Percentiles rank a stretch among this genome's conserved stretches.
phyloP scores from a whole-genome alignment of 2,329 filamentous ascomycete species.

The Karstenula rhodostoma region DNA sequence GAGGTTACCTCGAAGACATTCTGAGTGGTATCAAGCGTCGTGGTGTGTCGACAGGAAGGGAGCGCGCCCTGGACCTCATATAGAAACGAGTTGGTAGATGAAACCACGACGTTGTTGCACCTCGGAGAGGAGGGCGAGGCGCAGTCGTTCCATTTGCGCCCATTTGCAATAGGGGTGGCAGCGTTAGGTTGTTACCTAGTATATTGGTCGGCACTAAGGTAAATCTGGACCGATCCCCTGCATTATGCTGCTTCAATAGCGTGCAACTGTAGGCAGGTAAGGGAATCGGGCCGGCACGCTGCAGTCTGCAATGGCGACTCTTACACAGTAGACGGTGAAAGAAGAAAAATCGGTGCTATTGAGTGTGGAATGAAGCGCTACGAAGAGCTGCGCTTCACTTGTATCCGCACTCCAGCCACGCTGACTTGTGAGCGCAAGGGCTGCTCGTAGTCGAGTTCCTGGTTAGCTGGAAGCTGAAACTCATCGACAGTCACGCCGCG shows the following conservation, averaged over 20 bases:
- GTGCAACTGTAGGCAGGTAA: constrained; percentile 3
- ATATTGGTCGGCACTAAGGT: constrained; percentile 11
- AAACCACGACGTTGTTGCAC: constrained; percentile 7
- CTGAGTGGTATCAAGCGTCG: not conserved
- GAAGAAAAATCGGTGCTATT: not conserved
- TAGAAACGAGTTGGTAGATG: not conserved
- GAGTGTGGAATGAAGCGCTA: not conserved
- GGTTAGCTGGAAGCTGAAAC: constrained; percentile 1
- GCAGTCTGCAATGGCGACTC: not conserved
- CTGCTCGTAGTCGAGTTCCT: not conserved
- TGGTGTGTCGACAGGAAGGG: not conserved
- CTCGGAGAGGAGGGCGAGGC: constrained; percentile 9
- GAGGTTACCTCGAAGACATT: constrained; percentile 12
- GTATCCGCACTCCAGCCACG: not conserved
- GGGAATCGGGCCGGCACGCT: constrained; percentile 1
- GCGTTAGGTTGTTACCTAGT: constrained; percentile 1
- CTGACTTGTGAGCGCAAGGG: not conserved
- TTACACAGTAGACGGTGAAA: no score
- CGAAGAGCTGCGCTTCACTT: not conserved
- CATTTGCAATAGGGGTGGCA: constrained; percentile 12
- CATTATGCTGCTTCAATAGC: constrained; percentile 12
- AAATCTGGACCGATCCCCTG: constrained; percentile 15
- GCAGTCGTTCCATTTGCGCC: constrained; percentile 13
- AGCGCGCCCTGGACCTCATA: constrained; percentile 12
- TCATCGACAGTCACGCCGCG: not conserved